Base-by-base conservation (phyloP, 495 filamentous ascomycete species). In the Hypoxylon cercidicola region DNA sequence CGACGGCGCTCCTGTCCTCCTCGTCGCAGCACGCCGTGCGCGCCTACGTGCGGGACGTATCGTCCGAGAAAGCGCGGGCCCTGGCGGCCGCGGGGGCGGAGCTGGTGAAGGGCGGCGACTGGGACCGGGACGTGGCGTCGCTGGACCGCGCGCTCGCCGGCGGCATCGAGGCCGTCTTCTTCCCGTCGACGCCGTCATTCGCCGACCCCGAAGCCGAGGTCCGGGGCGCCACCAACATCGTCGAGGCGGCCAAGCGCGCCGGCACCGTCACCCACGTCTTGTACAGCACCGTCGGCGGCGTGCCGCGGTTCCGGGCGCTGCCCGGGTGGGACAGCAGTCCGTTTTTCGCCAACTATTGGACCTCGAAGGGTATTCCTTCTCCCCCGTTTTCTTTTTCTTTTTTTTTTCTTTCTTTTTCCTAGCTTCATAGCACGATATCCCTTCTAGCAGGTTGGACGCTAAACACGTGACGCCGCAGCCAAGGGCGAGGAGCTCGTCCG, bases 31-130 rank as follows among this genome's bases (percentile, higher is more conserved):
- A 87, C 73, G 77, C 83, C 49, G 87, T 93, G 62, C 83, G 92
- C n/a, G 89, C 85, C n/a, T 76, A 90, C 13, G 91, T 89, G 0
- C 86, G 90, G 35, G 80, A 89, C 69, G 44, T 82, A 4, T 55
- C 74, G 4, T 86, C 85, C 12, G 20, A 74, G 13, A 75, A 73
- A 6, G 86, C 89, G 0, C 72, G 85, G 64, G 76, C 77, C 46
- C 81, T 91, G 7, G 75, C 72, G 12, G 58, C 60, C 1, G 53
- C 56, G 9, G 28, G 55, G 12, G 72, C 86, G 55, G 80, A 83
- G 32, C 72, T 88, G 7, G 75, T 90, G 4, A 15, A 51, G 28
- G 56, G 63, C 30, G 57, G 63, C n/a, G 70, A 85, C 64, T 85
- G 87, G 48, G 77, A 89, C 66, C 70, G 82, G 10, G 76, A 83